phyloP scores from a whole-genome alignment of 2,329 filamentous ascomycete species.

The Moelleriella libera region DNA sequence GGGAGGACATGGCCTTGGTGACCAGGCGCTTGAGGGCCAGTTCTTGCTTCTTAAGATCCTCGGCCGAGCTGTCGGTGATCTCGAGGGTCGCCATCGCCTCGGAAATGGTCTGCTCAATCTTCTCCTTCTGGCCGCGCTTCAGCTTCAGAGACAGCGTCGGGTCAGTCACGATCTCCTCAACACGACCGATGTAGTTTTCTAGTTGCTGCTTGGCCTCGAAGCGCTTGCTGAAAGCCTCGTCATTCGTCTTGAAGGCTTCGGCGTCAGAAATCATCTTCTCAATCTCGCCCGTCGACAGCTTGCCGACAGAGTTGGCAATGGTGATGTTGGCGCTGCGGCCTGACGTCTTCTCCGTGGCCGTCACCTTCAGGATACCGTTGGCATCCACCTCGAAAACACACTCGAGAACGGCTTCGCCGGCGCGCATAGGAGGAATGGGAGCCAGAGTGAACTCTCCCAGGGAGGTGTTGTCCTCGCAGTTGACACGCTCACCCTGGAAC shows the following conservation, averaged over 20 bases:
- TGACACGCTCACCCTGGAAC: conserved; percentile 91
- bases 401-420: conserved; percentile 92
- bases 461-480: conserved; percentile 97
- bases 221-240: conserved; percentile 98
- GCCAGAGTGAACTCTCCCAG: conserved; percentile 94
- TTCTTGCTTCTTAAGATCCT: conserved; percentile 99
- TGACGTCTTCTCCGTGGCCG: conserved; percentile 96
- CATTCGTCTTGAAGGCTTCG: conserved; percentile 96
- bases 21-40: conserved; percentile 92
- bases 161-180: conserved; percentile 98
- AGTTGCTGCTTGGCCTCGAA: conserved; percentile 99
- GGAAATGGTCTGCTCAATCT: conserved; percentile 93
- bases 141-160: conserved; percentile 91
- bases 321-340: conserved; percentile 98
- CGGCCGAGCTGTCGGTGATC: conserved; percentile 78
- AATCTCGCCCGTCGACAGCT: conserved; percentile 87
- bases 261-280: conserved; percentile 97
- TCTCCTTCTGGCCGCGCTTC: conserved; percentile 98
- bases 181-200: conserved; percentile 95
- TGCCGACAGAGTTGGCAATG: conserved; percentile 98
- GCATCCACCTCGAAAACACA: conserved; percentile 99
- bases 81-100: conserved; percentile 97
- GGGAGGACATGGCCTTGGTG: conserved; percentile 94
- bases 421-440: conserved; percentile 75
- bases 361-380: conserved; percentile 99